These are phyloP conservation scores for Peziza echinospora DNA, from an alignment of 495 filamentous ascomycete species.

Conservation along the genomic window DNA sequence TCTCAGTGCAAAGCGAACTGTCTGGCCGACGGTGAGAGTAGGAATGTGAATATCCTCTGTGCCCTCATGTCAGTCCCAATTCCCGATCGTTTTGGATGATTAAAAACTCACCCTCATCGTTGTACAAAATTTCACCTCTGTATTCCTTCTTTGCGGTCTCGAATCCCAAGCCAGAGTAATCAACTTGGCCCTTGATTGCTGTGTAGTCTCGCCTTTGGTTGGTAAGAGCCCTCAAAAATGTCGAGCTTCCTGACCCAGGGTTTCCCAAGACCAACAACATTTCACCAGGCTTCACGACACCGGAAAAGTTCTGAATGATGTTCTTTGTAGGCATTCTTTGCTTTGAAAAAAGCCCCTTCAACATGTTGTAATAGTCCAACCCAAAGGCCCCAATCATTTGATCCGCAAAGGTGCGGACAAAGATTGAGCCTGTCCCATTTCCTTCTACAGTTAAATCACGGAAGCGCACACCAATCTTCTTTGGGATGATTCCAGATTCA, in stretches of 20 bases:
- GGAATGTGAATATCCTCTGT: constrained; percentile 42
- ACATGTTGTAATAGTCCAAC: constrained; percentile 13
- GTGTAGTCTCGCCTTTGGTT: constrained; percentile 41
- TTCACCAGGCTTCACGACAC: constrained; percentile 50
- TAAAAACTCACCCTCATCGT: constrained; percentile 26
- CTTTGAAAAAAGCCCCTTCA: constrained; percentile 8
- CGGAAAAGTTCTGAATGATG: constrained; percentile 53
- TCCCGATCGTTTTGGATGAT: background rate
- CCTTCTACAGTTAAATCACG: constrained; percentile 35
- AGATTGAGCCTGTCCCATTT: constrained; percentile 27
- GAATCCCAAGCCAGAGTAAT: constrained; percentile 25
- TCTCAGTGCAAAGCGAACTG: constrained; percentile 38
- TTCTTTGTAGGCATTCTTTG: constrained; percentile 33
- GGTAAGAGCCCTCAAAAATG: constrained; percentile 49
- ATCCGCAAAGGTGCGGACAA: constrained; percentile 17
- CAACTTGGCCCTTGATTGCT: constrained; percentile 18
- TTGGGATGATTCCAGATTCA: constrained; percentile 22
- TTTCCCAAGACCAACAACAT: constrained; percentile 63
- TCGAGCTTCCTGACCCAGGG: constrained; percentile 48
- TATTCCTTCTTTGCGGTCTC: constrained; percentile 34
- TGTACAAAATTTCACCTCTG: constrained; percentile 43
- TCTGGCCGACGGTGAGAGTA: constrained; percentile 44
- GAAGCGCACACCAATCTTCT: constrained; percentile 70
- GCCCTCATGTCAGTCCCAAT: background rate
- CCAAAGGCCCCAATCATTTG: constrained; percentile 15